Percentiles rank a stretch among this genome's conserved stretches.
These are phyloP conservation scores for Homolaphlyctis polyrhiza DNA, from an alignment of 371 early-diverging fungal species.

Conservation along the genomic window DNA sequence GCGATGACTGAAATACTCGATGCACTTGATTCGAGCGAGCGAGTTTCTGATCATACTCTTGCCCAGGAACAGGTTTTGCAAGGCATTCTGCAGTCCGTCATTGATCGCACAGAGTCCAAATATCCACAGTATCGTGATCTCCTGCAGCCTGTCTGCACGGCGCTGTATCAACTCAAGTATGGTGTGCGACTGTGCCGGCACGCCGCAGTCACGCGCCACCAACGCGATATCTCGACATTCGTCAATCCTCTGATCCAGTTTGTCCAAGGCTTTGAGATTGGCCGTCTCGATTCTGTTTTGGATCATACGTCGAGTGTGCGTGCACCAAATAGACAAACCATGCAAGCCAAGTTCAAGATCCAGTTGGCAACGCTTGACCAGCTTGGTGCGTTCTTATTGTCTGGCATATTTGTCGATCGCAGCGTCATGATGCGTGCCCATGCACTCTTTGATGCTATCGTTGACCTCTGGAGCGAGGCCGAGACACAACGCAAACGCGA, in stretches of 20 bases:
- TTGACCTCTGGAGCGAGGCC: constrained; percentile 66
- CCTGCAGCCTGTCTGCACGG: constrained; percentile 64
- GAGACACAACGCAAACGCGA: constrained; percentile 54
- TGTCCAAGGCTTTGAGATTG: constrained; percentile 1
- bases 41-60: too few species aligned
- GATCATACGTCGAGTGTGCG: neutral
- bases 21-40: constrained; percentile 35
- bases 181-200: constrained; percentile 61
- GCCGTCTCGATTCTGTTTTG: neutral
- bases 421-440: constrained; percentile 8
- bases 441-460: constrained; percentile 44
- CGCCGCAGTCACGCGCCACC: neutral
- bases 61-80: constrained; percentile 51
- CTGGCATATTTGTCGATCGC: neutral
- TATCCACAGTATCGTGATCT: constrained; percentile 69
- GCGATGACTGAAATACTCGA: constrained; percentile 41
- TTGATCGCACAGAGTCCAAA: constrained; percentile 55
- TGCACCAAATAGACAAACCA: neutral
- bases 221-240: neutral
- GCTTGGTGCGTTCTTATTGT: neutral
- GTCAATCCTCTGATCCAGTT: neutral
- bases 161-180: constrained; percentile 71
- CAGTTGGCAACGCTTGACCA: constrained; percentile 4
- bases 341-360: constrained; percentile 3
- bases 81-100: constrained; percentile 63